These are phyloP conservation scores for Yarrowia deformans DNA, from an alignment of 805 yeast genomes.

Conservation along the genomic window DNA sequence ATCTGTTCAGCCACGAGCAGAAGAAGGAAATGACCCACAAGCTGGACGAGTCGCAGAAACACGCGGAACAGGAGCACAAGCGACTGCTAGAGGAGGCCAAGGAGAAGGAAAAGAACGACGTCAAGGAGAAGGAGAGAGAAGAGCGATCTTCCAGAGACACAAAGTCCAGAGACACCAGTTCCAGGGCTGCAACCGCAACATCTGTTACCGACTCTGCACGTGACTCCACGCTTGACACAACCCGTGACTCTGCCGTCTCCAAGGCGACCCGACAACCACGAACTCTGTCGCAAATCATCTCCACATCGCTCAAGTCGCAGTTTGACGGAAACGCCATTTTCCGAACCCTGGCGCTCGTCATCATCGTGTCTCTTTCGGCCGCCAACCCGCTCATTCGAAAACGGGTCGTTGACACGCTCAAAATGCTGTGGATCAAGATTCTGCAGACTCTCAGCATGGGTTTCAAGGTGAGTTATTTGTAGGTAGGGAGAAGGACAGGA, in stretches of 20 bases:
- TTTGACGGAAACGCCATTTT: conserved; percentile 36
- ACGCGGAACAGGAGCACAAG: conserved; percentile 6
- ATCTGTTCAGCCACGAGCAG: conserved; percentile 13
- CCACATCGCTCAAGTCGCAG: conserved; percentile 18
- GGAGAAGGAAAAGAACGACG: conserved; percentile 14
- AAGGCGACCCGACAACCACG: conserved; percentile 21
- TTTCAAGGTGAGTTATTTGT: conserved; percentile 37
- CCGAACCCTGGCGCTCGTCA: conserved; percentile 24
- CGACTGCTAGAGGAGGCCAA: conserved; percentile 11
- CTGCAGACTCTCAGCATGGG: conserved; percentile 38
- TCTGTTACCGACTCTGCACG: background rate
- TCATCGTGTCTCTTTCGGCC: conserved; percentile 33
- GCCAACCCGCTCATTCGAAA: conserved; percentile 39
- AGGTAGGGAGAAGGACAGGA: background rate
- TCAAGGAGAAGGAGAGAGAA: conserved; percentile 15
- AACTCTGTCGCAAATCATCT: conserved; percentile 20
- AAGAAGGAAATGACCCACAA: conserved; percentile 32
- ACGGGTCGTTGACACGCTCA: conserved; percentile 14
- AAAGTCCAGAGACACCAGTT: background rate
- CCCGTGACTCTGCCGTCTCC: background rate
- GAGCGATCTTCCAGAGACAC: conserved; percentile 8
- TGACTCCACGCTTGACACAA: background rate
- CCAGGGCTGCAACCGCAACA: background rate
- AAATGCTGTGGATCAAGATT: conserved; percentile 32
- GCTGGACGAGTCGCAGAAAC: conserved; percentile 23